Evolutionary conservation across 2,329 filamentous ascomycete species (phyloP), one percentile per base, ranked within the genome.

Genomic region (Cercospora nicotianae): DNA sequence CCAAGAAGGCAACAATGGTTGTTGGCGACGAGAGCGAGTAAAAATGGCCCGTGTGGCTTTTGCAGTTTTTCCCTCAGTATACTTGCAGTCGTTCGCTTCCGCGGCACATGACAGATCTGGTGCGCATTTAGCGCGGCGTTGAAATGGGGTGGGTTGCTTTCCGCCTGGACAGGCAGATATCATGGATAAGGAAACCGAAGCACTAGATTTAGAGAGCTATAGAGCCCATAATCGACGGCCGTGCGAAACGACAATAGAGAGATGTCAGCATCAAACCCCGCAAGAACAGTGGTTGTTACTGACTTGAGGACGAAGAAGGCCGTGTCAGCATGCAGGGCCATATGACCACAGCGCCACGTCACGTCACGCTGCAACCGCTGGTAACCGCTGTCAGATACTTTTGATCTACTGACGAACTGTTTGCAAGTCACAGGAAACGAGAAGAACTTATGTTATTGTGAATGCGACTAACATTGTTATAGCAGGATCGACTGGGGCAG

Each of bases 91-190:
- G 64, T 53, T 70, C 66, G 70, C 67, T 68, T 59, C 63, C 48
- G 60, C 42, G 64, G 60, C 45, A 63, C 62, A 58, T 62, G 61
- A 51, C 18, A 31, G 60, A 63, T 58, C 48, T 59, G 64, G 65
- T 55, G 68, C 69, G 67, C 67, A 65, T 63, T 64, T 42, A 70
- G 69, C 70, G 70, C 69, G 70, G 70, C 67, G 69, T 71, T 72
- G 33, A 51, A 36, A 66, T 28, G 62, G 53, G 51, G 67, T 18
- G 12, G 31, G 28, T 8, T 60, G 20, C 33, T 48, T 42, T 62
- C 53, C 48, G 55, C 57, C 33, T 59, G 57, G n/a, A 53, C 36
- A 62, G 36, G 60, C 60, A 42, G 23, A 53, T 30, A 18, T 18
- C 7, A 62, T 51, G 36, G 13, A 31, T n/a, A 59, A 45, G 45